Percentiles rank a stretch among this genome's conserved stretches.
Conservation (phyloP, 371 early-diverging fungal species). For the Funneliformis caledonium region DNA sequence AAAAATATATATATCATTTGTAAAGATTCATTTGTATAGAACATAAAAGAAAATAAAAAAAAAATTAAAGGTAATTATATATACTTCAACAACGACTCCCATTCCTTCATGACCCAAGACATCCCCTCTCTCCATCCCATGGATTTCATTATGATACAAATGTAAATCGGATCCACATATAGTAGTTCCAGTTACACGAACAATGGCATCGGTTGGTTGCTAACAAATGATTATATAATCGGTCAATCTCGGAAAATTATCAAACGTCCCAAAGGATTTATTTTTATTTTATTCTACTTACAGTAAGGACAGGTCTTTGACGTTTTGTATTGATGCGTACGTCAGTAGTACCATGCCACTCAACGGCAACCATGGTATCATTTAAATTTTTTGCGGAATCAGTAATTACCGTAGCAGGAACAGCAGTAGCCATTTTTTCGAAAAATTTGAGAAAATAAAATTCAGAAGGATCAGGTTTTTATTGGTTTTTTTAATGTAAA, state of each 20-base stretch:
- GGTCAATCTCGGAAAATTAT: constrained; percentile 49
- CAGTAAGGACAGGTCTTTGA: not conserved
- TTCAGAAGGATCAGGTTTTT: too few species aligned
- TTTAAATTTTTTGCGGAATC: not conserved
- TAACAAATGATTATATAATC: constrained; percentile 54
- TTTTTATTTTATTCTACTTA: constrained; percentile 37
- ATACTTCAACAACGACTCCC: constrained; percentile 55
- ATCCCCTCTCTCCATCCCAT: constrained; percentile 57
- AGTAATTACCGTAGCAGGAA: too few species aligned
- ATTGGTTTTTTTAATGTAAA: too few species aligned
- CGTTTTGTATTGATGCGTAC: not conserved
- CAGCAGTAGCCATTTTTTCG: too few species aligned
- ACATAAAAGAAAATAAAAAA: too few species aligned
- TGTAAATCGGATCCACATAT: constrained; percentile 71
- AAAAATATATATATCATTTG: too few species aligned
- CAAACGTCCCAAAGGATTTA: constrained; percentile 44
- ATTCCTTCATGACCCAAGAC: constrained; percentile 64
- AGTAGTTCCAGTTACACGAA: constrained; percentile 57
- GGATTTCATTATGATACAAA: constrained; percentile 60
- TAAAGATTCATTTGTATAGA: too few species aligned
- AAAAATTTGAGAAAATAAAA: not conserved
- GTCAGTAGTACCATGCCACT: constrained; percentile 13
- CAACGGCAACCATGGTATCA: not conserved
- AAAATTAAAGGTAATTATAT: too few species aligned
- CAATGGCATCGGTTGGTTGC: constrained; percentile 58